Conservation (phyloP, 75 land plant species). For the Larix kaempferi region DNA sequence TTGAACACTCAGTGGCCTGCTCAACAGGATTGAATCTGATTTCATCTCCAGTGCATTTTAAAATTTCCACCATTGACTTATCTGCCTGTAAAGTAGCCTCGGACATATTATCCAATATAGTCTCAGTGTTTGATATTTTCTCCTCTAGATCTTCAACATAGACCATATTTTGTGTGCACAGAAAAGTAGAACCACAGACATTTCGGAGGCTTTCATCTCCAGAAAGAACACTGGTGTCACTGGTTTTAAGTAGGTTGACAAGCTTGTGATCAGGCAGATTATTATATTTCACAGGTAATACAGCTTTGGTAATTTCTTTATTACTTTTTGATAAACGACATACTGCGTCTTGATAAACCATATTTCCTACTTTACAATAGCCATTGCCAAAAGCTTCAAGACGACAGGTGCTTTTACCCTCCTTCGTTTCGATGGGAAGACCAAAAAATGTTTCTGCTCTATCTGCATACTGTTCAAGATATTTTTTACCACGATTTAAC, state of each 20-base stretch:
- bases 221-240: constrained; percentile 1
- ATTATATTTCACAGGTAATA: constrained; percentile 1
- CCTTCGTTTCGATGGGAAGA: neutral
- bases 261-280: neutral
- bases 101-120: constrained; percentile 1
- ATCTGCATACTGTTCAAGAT: constrained; percentile 22
- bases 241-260: neutral
- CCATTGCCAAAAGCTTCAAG: constrained; percentile 1
- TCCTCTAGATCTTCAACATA: constrained; percentile 1
- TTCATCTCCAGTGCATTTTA: constrained; percentile 17
- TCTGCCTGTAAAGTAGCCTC: neutral
- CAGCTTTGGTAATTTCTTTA: neutral
- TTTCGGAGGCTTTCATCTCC: neutral
- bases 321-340: neutral
- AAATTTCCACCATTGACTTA: constrained; percentile 6
- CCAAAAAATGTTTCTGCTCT: constrained; percentile 2
- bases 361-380: neutral
- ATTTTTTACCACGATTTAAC: constrained; percentile 25
- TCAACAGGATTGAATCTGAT: constrained; percentile 19
- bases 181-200: neutral
- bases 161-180: constrained; percentile 8
- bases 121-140: constrained; percentile 3
- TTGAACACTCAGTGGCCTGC: constrained; percentile 47
- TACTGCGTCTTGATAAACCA: neutral
- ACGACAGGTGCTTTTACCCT: neutral